Conservation (phyloP, 2,329 filamentous ascomycete genomes). For the Claviceps citrina region DNA sequence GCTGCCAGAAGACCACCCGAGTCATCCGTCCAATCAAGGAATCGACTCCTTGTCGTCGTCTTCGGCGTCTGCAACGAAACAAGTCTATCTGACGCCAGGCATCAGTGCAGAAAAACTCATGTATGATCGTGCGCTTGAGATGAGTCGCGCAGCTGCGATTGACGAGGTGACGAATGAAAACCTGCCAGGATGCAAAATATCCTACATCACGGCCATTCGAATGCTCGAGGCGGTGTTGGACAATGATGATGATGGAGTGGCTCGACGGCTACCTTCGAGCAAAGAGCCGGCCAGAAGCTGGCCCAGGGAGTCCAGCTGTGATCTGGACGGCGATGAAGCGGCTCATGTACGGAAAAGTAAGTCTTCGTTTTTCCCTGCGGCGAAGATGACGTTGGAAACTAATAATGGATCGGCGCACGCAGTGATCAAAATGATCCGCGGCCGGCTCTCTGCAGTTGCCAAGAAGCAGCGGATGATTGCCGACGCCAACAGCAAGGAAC, state of each 20-base stretch:
- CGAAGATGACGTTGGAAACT: background rate
- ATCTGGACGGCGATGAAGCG: constrained; percentile 53
- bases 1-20: constrained; percentile 70
- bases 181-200: constrained; percentile 72
- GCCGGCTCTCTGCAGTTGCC: constrained; percentile 38
- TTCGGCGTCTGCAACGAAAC: constrained; percentile 52
- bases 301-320: constrained; percentile 21
- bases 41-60: constrained; percentile 40
- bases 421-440: constrained; percentile 50
- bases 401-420: background rate
- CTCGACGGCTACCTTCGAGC: constrained; percentile 19
- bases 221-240: constrained; percentile 94
- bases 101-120: constrained; percentile 93
- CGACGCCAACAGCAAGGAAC: constrained; percentile 35
- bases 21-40: constrained; percentile 66
- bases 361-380: constrained; percentile 12
- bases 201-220: constrained; percentile 81
- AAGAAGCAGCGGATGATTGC: constrained; percentile 48
- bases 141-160: constrained; percentile 87
- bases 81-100: constrained; percentile 71
- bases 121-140: constrained; percentile 93
- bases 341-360: constrained; percentile 58
- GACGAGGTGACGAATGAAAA: constrained; percentile 92
- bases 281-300: constrained; percentile 27
- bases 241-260: constrained; percentile 47